Evolutionary conservation across 768 basidiomycete genomes (phyloP).

Genomic region (Phylloporus scabripes): DNA sequence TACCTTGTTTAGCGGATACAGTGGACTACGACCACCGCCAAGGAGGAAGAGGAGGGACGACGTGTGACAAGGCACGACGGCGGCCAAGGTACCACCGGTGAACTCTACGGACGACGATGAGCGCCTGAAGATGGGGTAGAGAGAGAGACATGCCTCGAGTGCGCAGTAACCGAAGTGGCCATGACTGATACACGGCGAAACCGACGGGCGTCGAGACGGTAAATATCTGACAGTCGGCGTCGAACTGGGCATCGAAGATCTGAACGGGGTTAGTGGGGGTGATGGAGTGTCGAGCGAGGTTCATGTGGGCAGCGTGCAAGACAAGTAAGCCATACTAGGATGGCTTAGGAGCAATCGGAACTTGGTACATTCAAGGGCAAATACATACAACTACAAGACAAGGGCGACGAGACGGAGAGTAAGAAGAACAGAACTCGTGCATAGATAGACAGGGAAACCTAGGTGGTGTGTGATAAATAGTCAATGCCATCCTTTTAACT

Average conservation of each 20-base stretch:
- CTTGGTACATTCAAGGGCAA: conserved; percentile 5
- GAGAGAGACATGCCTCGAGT: conserved; percentile 60
- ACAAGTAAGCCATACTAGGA: conserved; percentile 18
- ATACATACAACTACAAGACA: conserved; percentile 11
- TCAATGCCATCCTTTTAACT: conserved; percentile 12
- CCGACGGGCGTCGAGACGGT: conserved; percentile 74
- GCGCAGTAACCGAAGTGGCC: conserved; percentile 70
- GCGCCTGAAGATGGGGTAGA: not conserved
- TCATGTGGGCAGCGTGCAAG: conserved; percentile 49
- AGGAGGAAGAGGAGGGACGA: conserved; percentile 82
- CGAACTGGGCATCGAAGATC: conserved; percentile 74
- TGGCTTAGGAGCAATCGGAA: conserved; percentile 10
- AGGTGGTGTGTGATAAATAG: conserved; percentile 18
- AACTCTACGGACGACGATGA: conserved; percentile 48
- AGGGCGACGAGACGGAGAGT: conserved; percentile 12
- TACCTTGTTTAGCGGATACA: conserved; percentile 90
- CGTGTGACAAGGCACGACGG: conserved; percentile 71
- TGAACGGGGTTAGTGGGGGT: conserved; percentile 68
- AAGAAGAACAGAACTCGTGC: conserved; percentile 11
- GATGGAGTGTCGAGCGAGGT: conserved; percentile 81
- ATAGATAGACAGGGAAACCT: conserved; percentile 22
- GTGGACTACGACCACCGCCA: conserved; percentile 82
- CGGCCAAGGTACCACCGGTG: conserved; percentile 71
- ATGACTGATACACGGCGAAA: conserved; percentile 76
- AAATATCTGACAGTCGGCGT: conserved; percentile 76